A percentile compares a stretch with the other conserved stretches of the same genome.
phyloP scores from a whole-genome alignment of 2,329 filamentous ascomycete species.

The Cladosporium sp. region DNA sequence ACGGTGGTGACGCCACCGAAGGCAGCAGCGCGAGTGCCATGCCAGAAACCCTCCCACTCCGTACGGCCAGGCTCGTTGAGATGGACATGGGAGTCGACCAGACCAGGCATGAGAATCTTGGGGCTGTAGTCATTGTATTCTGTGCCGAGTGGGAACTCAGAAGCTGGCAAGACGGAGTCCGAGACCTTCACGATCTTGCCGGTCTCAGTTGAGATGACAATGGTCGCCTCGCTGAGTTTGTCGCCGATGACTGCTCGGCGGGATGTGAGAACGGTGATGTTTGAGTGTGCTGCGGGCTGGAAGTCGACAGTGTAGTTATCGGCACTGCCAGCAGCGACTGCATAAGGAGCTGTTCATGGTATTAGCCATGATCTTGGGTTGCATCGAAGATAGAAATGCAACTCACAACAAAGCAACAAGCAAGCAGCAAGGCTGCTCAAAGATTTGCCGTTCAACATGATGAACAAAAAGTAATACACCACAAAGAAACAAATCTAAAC shows the following conservation, averaged over 20 bases:
- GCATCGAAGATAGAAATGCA: background rate
- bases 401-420: constrained; percentile 1
- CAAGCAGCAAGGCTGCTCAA: constrained; percentile 1
- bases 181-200: constrained; percentile 81
- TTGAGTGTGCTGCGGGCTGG: background rate
- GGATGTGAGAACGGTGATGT: constrained; percentile 72
- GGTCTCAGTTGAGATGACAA: constrained; percentile 70
- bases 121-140: constrained; percentile 82
- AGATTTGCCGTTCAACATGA: background rate
- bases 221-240: constrained; percentile 73
- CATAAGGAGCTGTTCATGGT: background rate
- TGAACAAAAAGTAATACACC: background rate
- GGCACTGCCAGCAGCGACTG: too few species aligned
- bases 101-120: constrained; percentile 77
- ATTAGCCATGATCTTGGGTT: background rate
- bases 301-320: background rate
- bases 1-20: constrained; percentile 96
- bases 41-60: constrained; percentile 98
- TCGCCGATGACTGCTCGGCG: constrained; percentile 77
- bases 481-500: background rate
- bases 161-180: constrained; percentile 67
- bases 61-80: constrained; percentile 95
- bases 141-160: constrained; percentile 67
- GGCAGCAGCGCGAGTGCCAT: constrained; percentile 87
- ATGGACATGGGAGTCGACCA: constrained; percentile 97